Conservation (phyloP, 2,329 filamentous ascomycete species). For the Neocatenulostroma microsporum region DNA sequence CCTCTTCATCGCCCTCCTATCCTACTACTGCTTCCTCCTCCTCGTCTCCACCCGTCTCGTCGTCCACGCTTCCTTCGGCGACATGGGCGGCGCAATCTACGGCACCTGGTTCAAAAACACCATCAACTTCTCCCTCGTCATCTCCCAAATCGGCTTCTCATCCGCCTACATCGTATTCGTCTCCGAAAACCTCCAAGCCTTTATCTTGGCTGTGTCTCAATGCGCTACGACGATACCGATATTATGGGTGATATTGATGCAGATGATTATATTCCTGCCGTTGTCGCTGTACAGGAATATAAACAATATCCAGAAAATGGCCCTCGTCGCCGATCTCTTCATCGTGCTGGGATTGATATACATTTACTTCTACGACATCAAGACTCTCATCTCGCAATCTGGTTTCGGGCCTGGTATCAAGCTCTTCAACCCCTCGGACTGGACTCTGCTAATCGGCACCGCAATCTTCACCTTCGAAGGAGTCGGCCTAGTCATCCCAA, state of each 20-base stretch:
- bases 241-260: constrained; percentile 83
- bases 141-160: constrained; percentile 92
- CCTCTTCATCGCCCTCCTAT: constrained; percentile 74
- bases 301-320: constrained; percentile 92
- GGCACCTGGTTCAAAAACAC: constrained; percentile 81
- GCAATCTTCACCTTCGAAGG: constrained; percentile 99
- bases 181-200: constrained; percentile 88
- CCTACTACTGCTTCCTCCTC: constrained; percentile 96
- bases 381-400: constrained; percentile 67
- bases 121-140: constrained; percentile 85
- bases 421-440: constrained; percentile 81
- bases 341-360: constrained; percentile 89
- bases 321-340: constrained; percentile 86
- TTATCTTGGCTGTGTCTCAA: constrained; percentile 82
- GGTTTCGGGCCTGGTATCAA: constrained; percentile 75
- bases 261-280: constrained; percentile 90
- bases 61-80: constrained; percentile 91
- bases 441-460: constrained; percentile 97
- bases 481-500: constrained; percentile 94
- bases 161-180: constrained; percentile 96
- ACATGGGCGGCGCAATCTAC: constrained; percentile 88
- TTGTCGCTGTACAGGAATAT: constrained; percentile 93
- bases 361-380: constrained; percentile 89
- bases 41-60: constrained; percentile 78
- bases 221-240: constrained; percentile 81